Conservation (phyloP, 2,329 filamentous ascomycete genomes). For the Aspergillus hiratsukae region DNA sequence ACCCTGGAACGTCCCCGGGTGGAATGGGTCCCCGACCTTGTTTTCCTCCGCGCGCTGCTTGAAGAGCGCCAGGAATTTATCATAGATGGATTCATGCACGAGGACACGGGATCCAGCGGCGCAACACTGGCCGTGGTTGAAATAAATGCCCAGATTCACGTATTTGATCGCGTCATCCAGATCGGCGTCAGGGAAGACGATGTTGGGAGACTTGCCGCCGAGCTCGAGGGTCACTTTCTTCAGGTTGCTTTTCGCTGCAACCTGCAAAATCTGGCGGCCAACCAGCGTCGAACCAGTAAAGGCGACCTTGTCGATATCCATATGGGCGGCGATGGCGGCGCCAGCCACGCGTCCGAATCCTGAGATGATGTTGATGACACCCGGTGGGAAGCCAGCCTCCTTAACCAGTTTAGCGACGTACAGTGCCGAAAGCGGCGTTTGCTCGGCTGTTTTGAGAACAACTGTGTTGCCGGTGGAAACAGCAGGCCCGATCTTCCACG, state of each 20-base stretch:
- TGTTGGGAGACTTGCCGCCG: conserved; percentile 25
- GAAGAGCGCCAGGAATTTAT: conserved; percentile 65
- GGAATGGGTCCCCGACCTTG: conserved; percentile 76
- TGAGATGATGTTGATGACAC: conserved; percentile 61
- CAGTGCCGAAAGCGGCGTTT: conserved; percentile 64
- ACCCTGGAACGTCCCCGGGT: conserved; percentile 74
- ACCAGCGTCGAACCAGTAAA: conserved; percentile 60
- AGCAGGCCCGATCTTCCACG: conserved; percentile 80
- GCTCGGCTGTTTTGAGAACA: conserved; percentile 62
- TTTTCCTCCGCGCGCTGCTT: conserved; percentile 69
- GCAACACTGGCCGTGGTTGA: conserved; percentile 25
- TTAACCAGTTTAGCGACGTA: conserved; percentile 51
- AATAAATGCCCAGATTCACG: conserved; percentile 25
- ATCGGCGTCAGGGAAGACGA: conserved; percentile 23
- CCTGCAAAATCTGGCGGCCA: conserved; percentile 58
- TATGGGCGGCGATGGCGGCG: conserved; percentile 59
- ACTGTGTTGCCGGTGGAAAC: conserved; percentile 59
- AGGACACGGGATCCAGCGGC: conserved; percentile 22
- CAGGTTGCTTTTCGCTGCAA: conserved; percentile 58
- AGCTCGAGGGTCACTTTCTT: conserved; percentile 58
- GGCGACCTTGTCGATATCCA: conserved; percentile 62
- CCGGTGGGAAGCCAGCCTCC: conserved; percentile 58
- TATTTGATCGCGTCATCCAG: conserved; percentile 24
- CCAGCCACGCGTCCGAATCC: conserved; percentile 75
- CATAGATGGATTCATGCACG: conserved; percentile 23